A percentile compares a stretch with the other conserved stretches of the same genome.
Conservation (phyloP, 352 stramenopile species). For the Phytophthora megakarya region DNA sequence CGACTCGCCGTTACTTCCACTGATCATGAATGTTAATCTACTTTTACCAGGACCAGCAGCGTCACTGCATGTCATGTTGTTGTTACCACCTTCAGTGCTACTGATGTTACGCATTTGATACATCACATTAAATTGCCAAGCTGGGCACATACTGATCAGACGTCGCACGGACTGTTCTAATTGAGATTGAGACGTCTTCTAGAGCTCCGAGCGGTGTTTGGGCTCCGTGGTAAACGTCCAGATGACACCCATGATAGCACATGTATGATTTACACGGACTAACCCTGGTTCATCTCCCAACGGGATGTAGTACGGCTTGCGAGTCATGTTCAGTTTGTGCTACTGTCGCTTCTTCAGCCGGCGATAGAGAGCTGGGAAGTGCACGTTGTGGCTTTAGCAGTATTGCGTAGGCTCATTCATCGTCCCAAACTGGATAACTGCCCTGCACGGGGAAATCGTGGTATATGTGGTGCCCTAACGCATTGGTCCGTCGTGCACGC, state of each 20-base stretch:
- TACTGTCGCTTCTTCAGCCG: constrained; percentile 69
- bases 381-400: constrained; percentile 66
- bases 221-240: constrained; percentile 69
- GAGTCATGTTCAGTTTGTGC: constrained; percentile 43
- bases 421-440: no score
- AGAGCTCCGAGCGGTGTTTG: constrained; percentile 57
- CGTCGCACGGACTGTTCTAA: constrained; percentile 69
- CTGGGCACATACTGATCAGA: constrained; percentile 66
- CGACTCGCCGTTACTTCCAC: constrained; percentile 24
- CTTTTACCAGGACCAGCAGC: constrained; percentile 11
- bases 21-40: constrained; percentile 19
- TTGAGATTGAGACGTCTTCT: constrained; percentile 57
- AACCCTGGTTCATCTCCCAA: constrained; percentile 74
- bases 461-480: no score
- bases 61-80: constrained; percentile 15
- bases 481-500: no score
- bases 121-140: constrained; percentile 38
- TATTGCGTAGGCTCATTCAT: constrained; percentile 75
- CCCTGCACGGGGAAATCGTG: no score
- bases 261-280: constrained; percentile 70
- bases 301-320: constrained; percentile 64
- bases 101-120: constrained; percentile 38
- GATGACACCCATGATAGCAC: constrained; percentile 69
- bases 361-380: constrained; percentile 72
- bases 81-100: constrained; percentile 11